Evolutionary conservation across 2,329 filamentous ascomycete genomes (phyloP).

Genomic region (Colletotrichum spinosum): DNA sequence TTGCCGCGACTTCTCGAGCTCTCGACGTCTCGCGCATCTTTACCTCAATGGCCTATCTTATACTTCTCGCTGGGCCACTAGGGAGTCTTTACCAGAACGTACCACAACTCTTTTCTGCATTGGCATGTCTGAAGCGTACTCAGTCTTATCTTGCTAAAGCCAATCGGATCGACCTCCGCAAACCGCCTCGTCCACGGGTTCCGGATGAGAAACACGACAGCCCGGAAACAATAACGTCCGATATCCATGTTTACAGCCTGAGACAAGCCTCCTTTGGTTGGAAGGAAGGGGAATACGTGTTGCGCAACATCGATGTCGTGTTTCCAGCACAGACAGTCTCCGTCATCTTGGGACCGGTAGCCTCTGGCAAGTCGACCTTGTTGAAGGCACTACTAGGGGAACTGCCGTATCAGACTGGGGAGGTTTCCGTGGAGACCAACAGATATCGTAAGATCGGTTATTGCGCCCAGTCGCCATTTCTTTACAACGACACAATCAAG

Average conservation of each 20-base stretch:
- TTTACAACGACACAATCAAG: conserved; percentile 48
- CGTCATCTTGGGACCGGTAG: conserved; percentile 52
- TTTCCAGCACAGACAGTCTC: conserved; percentile 42
- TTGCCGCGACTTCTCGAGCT: neutral
- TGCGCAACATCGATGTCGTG: conserved; percentile 39
- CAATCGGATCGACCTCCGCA: conserved; percentile 40
- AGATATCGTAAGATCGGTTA: conserved; percentile 40
- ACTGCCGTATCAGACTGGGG: conserved; percentile 36
- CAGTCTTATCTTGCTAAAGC: conserved; percentile 47
- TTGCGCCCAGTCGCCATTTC: conserved; percentile 47
- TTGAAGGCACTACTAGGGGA: conserved; percentile 50
- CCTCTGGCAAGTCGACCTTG: conserved; percentile 52
- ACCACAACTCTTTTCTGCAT: neutral
- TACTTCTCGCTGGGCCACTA: neutral
- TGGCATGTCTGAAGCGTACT: conserved; percentile 42
- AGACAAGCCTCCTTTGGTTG: neutral
- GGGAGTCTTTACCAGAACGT: neutral
- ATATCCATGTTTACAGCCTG: neutral
- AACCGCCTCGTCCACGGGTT: neutral
- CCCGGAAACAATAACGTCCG: neutral
- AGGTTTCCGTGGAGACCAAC: conserved; percentile 19
- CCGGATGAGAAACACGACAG: neutral
- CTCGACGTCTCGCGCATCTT: neutral
- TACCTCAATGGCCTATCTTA: neutral
- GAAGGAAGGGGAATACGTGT: conserved; percentile 29